Conservation (phyloP, 140 eudicot genomes). For the Oenanthe javanica region DNA sequence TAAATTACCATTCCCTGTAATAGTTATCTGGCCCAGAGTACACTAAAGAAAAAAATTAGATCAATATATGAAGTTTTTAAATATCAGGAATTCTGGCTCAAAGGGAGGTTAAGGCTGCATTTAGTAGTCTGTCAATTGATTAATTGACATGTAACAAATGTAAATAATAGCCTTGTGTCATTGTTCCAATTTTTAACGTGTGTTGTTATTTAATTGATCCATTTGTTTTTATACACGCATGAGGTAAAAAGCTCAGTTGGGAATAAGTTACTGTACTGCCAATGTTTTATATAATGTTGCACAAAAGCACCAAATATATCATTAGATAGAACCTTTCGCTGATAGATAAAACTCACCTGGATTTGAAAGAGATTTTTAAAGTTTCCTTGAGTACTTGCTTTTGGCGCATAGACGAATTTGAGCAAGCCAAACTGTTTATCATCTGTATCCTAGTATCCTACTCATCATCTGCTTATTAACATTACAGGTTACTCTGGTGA, state of each 20-base stretch:
- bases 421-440: background rate
- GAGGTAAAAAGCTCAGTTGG: too few species aligned
- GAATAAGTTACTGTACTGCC: too few species aligned
- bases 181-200: too few species aligned
- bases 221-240: too few species aligned
- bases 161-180: background rate
- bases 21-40: background rate
- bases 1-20: background rate
- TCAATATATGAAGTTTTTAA: background rate
- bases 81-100: background rate
- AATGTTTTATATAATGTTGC: too few species aligned
- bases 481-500: constrained; percentile 90
- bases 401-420: background rate
- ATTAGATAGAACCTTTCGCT: too few species aligned
- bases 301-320: too few species aligned
- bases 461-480: background rate
- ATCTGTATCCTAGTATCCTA: background rate
- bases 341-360: too few species aligned
- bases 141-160: background rate
- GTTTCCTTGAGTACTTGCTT: background rate
- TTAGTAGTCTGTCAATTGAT: background rate
- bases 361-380: too few species aligned
- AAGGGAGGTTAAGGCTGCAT: background rate
- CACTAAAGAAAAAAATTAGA: background rate
- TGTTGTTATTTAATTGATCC: too few species aligned